A percentile compares a stretch with the other conserved stretches of the same genome.
Evolutionary conservation across 208 protist genomes (phyloP).

Genomic region (Porcisia hertigi): DNA sequence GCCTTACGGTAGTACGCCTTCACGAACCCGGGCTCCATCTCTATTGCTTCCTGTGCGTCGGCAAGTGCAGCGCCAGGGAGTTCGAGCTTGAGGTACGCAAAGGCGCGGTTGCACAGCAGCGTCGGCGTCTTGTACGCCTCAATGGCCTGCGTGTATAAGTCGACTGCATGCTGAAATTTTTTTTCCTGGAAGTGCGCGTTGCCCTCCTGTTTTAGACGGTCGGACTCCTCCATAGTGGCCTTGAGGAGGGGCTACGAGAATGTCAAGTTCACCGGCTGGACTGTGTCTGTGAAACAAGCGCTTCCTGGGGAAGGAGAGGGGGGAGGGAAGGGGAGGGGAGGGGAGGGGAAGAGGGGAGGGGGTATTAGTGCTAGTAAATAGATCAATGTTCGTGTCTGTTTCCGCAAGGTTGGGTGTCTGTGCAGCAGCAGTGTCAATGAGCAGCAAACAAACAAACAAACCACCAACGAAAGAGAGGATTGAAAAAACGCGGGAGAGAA

Average conservation of each 20-base stretch:
- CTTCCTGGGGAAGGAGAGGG: neutral
- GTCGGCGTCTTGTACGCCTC: slow-evolving; percentile 74
- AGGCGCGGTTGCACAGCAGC: slow-evolving; percentile 94
- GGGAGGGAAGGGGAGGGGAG: neutral
- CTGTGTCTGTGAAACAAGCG: neutral
- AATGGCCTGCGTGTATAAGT: slow-evolving; percentile 92
- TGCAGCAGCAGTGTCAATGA: neutral
- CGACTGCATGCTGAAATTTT: slow-evolving; percentile 91
- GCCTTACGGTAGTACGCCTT: slow-evolving; percentile 98
- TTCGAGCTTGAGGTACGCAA: slow-evolving; percentile 94
- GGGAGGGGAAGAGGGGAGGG: too few species aligned
- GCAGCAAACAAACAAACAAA: neutral
- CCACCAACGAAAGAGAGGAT: neutral
- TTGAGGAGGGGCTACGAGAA: slow-evolving; percentile 2
- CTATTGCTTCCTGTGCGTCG: slow-evolving; percentile 92
- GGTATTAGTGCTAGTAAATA: neutral
- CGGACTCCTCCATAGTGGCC: slow-evolving; percentile 45
- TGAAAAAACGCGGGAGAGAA: neutral
- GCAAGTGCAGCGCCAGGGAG: slow-evolving; percentile 90
- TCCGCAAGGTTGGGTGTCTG: neutral
- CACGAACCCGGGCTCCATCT: slow-evolving; percentile 92
- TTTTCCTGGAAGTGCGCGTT: slow-evolving; percentile 85
- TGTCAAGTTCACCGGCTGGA: neutral
- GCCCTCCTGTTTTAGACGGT: slow-evolving; percentile 74
- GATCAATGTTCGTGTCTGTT: too few species aligned